phyloP scores from a whole-genome alignment of 495 filamentous ascomycete genomes.

The Xylaria sp. region DNA sequence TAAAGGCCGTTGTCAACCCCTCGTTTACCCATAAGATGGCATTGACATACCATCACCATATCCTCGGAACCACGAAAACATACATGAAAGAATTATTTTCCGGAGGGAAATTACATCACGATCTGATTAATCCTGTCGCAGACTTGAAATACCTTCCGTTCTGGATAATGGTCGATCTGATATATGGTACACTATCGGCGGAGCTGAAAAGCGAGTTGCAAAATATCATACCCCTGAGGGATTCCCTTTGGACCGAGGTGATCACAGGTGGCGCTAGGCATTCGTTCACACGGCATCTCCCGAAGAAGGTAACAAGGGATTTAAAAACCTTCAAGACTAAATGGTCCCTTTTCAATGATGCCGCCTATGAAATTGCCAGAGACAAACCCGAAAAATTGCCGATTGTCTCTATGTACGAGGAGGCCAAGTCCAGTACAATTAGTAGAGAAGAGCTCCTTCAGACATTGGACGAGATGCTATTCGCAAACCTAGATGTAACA shows the following conservation, averaged over 20 bases:
- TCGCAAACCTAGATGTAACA: conserved; percentile 57
- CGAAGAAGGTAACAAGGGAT: background rate
- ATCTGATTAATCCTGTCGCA: conserved; percentile 36
- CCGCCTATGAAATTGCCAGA: background rate
- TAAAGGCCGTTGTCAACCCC: conserved; percentile 7
- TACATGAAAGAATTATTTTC: background rate
- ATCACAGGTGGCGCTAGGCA: background rate
- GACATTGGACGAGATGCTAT: conserved; percentile 54
- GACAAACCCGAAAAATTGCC: conserved; percentile 12
- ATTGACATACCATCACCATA: background rate
- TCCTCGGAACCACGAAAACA: background rate
- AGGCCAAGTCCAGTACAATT: conserved; percentile 4
- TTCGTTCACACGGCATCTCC: background rate
- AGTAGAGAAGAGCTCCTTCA: conserved; percentile 40
- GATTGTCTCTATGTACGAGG: conserved; percentile 35
- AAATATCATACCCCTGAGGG: background rate
- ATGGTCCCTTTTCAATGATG: background rate
- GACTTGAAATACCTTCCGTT: conserved; percentile 46
- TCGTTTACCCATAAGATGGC: conserved; percentile 16
- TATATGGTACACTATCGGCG: conserved; percentile 39
- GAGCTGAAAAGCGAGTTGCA: background rate
- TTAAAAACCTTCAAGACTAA: background rate
- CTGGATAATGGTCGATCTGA: conserved; percentile 39
- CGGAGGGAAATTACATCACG: background rate
- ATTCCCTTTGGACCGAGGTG: background rate